Evolutionary conservation across 2,329 filamentous ascomycete species (phyloP), one percentile per base, ranked within the genome.

Genomic region (Pseudogymnoascus sp.): DNA sequence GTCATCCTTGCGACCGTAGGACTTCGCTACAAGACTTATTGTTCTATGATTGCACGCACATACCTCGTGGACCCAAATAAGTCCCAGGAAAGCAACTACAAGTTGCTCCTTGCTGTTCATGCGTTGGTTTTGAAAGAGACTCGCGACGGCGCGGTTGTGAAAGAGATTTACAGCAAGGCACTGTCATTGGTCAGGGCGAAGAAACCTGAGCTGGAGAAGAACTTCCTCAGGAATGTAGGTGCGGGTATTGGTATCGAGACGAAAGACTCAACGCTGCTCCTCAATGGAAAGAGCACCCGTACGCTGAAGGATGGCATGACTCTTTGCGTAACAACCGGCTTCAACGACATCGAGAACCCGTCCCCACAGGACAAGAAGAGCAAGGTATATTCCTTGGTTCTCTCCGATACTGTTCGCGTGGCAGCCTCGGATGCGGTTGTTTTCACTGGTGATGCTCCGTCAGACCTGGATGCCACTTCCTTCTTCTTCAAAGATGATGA

Each of bases 401-500:
- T 99, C 55, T 92, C 90, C 1, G 94, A 99, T 75, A 99, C 95
- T 0, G 87, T 99, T 48, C 90, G 94, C 69, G 91, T 97, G 59
- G 90, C 88, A 9, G 80, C 84, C 5, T 78, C 78, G n/a, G 91
- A 96, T 59, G 84, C 88, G 0, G 87, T 92, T 33, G 86, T 97
- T 29, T 97, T 99, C 76, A 99, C 94, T 15, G 92, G 91, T 63
- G 92, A 97, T 72, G 92, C 93, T 0, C 87, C 92, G 1, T 89
- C 90, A 29, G 93, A 96, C 71, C 85, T 96, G 63, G 94, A 97
- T 70, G 92, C 92, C 3, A 93, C 93, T 39, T 96, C 93, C 0
- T 99, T 99, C 80, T 97, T 97, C 77, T 99, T 99, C 80, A 96
- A 96, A 72, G 93, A 97, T 68, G 92, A 96, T 64, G 91, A 96